A percentile compares a stretch with the other conserved stretches of the same genome.
Evolutionary conservation across 768 basidiomycete genomes (phyloP).

Genomic region (Gelatoporia subvermispora): DNA sequence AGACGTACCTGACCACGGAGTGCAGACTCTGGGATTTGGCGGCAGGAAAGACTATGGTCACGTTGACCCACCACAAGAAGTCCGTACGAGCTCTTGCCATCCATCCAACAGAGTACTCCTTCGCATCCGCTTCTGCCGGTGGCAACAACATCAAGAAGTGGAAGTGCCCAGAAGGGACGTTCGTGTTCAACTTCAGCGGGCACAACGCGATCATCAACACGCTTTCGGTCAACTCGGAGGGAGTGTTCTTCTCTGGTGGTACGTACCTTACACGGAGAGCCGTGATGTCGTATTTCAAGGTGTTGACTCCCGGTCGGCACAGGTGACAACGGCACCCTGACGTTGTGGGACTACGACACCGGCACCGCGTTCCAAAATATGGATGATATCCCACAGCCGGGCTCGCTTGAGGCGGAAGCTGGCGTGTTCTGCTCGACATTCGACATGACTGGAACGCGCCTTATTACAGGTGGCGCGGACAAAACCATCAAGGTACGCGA

Average conservation of each 20-base stretch:
- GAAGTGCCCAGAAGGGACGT: conserved; percentile 95
- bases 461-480: conserved; percentile 96
- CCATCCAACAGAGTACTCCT: conserved; percentile 95
- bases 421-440: conserved; percentile 97
- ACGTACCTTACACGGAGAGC: conserved; percentile 19
- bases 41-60: conserved; percentile 94
- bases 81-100: conserved; percentile 91
- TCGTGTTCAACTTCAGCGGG: conserved; percentile 94
- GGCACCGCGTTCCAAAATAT: conserved; percentile 93
- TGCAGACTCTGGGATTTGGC: conserved; percentile 92
- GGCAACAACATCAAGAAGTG: conserved; percentile 99
- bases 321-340: conserved; percentile 91
- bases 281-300: not conserved
- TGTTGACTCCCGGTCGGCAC: not conserved
- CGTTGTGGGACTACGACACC: conserved; percentile 93
- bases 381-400: conserved; percentile 93
- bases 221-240: conserved; percentile 87
- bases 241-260: conserved; percentile 97
- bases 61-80: conserved; percentile 99
- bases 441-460: conserved; percentile 88
- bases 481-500: conserved; percentile 91
- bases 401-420: conserved; percentile 96
- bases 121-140: conserved; percentile 94
- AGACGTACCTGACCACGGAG: not conserved
- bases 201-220: conserved; percentile 99